phyloP scores from a whole-genome alignment of 176 grass and related monocot species.

The Carex littledalei region DNA sequence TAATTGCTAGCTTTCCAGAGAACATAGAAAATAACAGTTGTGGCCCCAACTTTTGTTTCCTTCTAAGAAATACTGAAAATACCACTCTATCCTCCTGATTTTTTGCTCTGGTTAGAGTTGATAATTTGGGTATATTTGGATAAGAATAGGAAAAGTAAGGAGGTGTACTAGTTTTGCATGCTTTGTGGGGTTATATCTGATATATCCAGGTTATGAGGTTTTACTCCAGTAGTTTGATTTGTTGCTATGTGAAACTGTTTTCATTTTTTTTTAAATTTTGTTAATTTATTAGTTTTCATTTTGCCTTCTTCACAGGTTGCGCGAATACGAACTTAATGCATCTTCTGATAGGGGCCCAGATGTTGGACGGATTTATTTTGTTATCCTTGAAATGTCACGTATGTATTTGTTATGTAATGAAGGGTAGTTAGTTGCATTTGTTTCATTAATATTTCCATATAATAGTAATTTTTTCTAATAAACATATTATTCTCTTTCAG shows the following conservation, averaged over 20 bases:
- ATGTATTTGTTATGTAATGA: constrained; percentile 31
- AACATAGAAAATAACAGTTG: neutral
- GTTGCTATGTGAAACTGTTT: neutral
- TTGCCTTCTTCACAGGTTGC: constrained; percentile 47
- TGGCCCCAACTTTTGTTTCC: neutral
- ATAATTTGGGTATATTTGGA: neutral
- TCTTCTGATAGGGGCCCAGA: constrained; percentile 62
- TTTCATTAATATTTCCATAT: neutral
- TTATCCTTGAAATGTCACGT: constrained; percentile 98
- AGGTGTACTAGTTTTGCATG: neutral
- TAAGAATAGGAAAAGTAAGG: neutral
- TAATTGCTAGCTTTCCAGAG: neutral
- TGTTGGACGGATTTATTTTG: constrained; percentile 77
- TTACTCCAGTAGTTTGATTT: neutral
- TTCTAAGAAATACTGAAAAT: neutral
- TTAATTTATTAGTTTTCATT: neutral
- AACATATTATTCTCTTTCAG: constrained; percentile 26
- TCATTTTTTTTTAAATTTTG: neutral
- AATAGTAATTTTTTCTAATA: neutral
- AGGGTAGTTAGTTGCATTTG: neutral
- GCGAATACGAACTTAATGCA: constrained; percentile 74
- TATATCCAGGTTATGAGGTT: neutral
- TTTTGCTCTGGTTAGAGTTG: neutral
- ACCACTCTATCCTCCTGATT: neutral
- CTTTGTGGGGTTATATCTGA: constrained; percentile 5